Evolutionary conservation across 2,329 filamentous ascomycete genomes (phyloP), one percentile per base, ranked within the genome.

Genomic region (Phialophora expanda): DNA sequence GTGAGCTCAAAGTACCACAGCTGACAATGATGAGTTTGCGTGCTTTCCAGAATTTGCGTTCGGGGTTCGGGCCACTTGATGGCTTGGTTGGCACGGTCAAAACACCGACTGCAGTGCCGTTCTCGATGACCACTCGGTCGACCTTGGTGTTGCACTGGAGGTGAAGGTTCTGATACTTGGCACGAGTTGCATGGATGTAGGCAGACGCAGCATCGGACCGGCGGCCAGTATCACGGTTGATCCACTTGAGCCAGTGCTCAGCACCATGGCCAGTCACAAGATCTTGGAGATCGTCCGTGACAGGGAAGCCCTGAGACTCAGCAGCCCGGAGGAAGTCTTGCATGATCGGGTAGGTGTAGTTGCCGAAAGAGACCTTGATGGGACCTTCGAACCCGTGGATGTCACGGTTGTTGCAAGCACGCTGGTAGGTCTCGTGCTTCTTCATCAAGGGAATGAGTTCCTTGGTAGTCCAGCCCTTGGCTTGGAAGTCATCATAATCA

Each of bases 241-340:
- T 93, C 90, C 90, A 93, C 78, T 93, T 93, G 63, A 93, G 80
- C 90, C 90, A 93, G 70, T 93, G 90, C 78, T 93, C 90, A 54
- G 90, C 90, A 68, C 90, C 90, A 66, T 88, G 86, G 14, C 71
- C 78, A 62, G 79, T 81, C 20, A 72, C 76, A 63, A 93, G 79
- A 73, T 93, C 90, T 75, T 93, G 88, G 3, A 92, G 82, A 74
- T 93, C 90, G 74, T 93, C 90, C 12, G 90, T 91, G 12, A 86
- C 82, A 0, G 87, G 90, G 65, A 93, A 92, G 22, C 87, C 90
- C 74, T 92, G 90, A 0, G 88, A 89, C 73, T 92, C 89, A 2
- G 86, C 82, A 17, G 89, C 89, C 22, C 89, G 83, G 44, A 93
- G 81, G 82, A 93, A 93, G 77, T 94, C 90, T 59, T 93, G 88